These are phyloP conservation scores for Xylaria polymorpha DNA, from an alignment of 2,329 filamentous ascomycete genomes.

Conservation along the genomic window DNA sequence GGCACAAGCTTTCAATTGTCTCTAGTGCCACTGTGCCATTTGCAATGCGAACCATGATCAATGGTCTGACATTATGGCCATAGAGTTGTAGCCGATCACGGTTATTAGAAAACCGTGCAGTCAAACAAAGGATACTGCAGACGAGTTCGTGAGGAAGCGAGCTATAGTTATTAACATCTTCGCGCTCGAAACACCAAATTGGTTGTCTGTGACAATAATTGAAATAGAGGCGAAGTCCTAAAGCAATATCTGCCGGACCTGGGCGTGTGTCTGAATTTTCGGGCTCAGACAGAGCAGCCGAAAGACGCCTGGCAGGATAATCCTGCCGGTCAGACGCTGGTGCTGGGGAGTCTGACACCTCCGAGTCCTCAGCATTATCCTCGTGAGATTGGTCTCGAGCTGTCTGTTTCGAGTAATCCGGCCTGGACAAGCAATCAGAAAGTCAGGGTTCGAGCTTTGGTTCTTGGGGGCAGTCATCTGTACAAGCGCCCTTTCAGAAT, in stretches of 20 bases:
- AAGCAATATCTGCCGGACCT: constrained; percentile 32
- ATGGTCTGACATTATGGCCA: constrained; percentile 37
- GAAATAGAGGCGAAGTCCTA: constrained; percentile 38
- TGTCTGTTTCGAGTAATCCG: constrained; percentile 26
- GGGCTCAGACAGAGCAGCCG: constrained; percentile 29
- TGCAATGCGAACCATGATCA: constrained; percentile 40
- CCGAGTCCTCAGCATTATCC: constrained; percentile 27
- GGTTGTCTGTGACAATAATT: constrained; percentile 40
- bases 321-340: constrained; percentile 24
- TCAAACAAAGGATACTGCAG: constrained; percentile 37
- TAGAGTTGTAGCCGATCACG: constrained; percentile 36
- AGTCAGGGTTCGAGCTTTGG: neutral
- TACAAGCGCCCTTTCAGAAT: constrained; percentile 39
- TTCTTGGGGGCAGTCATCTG: neutral
- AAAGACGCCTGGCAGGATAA: constrained; percentile 20
- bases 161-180: constrained; percentile 36
- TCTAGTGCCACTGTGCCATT: constrained; percentile 37
- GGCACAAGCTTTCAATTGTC: constrained; percentile 38
- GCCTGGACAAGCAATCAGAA: constrained; percentile 33
- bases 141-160: constrained; percentile 38
- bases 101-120: constrained; percentile 36
- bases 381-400: constrained; percentile 25
- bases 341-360: constrained; percentile 20
- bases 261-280: constrained; percentile 35
- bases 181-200: constrained; percentile 40